Conservation (phyloP, 139 green algal genomes). For the Zygnema cylindricum region DNA sequence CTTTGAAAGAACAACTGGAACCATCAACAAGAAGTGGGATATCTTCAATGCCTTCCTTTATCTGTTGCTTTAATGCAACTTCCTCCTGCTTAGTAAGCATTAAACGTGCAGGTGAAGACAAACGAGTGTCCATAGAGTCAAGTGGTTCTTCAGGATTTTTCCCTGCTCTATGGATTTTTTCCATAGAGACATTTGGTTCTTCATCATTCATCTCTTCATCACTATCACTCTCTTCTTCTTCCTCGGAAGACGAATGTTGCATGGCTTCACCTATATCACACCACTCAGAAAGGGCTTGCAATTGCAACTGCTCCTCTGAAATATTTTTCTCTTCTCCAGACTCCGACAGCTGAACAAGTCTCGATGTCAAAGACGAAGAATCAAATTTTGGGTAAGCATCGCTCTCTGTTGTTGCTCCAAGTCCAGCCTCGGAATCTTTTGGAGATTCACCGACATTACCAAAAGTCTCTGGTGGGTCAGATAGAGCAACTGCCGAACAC, state of each 20-base stretch:
- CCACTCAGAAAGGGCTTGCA: background rate
- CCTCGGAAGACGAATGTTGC: background rate
- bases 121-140: no score
- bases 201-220: background rate
- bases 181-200: background rate
- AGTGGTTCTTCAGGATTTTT: no score
- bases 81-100: background rate
- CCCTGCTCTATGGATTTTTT: no score
- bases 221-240: background rate
- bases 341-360: no score
- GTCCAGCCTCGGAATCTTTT: no score
- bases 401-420: no score
- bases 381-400: no score
- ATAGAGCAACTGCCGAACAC: background rate
- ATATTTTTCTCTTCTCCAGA: no score
- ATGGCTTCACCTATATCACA: background rate
- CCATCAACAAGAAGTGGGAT: background rate
- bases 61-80: background rate
- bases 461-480: background rate
- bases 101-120: background rate
- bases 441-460: no score
- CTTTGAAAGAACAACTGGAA: background rate
- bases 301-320: background rate
- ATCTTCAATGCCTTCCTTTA: background rate
- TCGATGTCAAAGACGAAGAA: no score